Evolutionary conservation across 2,329 filamentous ascomycete species (phyloP), one percentile per base, ranked within the genome.

Genomic region (Botrytis tulipae): DNA sequence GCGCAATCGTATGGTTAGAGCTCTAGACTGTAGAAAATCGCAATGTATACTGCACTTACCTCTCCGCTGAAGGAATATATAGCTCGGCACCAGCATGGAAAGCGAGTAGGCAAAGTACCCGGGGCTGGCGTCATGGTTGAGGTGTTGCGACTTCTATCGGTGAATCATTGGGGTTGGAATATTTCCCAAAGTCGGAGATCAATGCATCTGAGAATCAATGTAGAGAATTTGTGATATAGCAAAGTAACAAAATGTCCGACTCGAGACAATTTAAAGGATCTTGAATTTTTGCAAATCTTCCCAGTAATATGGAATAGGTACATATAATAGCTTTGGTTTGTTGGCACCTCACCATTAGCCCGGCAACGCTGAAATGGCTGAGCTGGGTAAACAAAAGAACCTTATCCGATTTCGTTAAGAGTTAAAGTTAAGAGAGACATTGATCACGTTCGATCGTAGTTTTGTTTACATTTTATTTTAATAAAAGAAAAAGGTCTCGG

Each of bases 51-150:
- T 69, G 32, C 29, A 72, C 76, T 66, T 76, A 83, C 90, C 86
- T 97, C 94, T 85, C 94, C 94, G 83, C 94, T 93, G 93, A 93
- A 97, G 29, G 94, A 97, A 83, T 97, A 97, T 61, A 97, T 89
- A 57, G 94, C 94, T 83, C 93, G 90, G 82, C 92, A 95, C 93
- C 94, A 97, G 84, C 94, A 97, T 73, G 94, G 94, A 82, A 97
- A 97, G 80, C 89, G 90, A 80, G 87, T 90, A 20, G 94, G 94
- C 76, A 96, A 84, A 80, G 87, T 84, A 77, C 85, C 87, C 75
- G 88, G 86, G 82, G 86, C 84, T 71, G 86, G 84, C 76, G 85
- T 84, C 88, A 71, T 72, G 32, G 25, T 68, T 62, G 42, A 61
- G 54, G 51, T 42, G 35, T 72, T 48, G 70, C 60, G 70, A 54